Evolutionary conservation across 2,329 filamentous ascomycete genomes (phyloP).

Genomic region (Tolypocladium amazonense): DNA sequence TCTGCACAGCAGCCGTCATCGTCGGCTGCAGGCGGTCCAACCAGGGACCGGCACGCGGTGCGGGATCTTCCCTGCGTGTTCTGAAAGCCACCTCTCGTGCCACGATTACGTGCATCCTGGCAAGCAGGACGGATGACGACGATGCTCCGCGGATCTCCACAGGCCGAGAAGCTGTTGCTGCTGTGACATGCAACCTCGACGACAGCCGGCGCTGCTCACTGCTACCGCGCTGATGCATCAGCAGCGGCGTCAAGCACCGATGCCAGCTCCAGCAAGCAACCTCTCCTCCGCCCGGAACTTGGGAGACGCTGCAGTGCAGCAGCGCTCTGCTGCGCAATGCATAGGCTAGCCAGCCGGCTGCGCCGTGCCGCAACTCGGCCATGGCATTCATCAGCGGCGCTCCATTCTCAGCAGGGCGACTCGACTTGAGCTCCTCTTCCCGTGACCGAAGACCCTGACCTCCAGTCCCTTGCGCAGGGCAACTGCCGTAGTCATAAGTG

Average conservation of each 20-base stretch:
- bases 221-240: neutral
- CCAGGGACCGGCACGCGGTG: neutral
- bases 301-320: neutral
- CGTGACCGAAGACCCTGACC: neutral
- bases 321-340: neutral
- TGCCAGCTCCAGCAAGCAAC: neutral
- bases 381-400: neutral
- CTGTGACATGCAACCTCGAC: neutral
- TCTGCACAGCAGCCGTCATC: neutral
- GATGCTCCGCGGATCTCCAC: neutral
- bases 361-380: neutral
- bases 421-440: neutral
- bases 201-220: neutral
- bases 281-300: neutral
- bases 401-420: neutral
- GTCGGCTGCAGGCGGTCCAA: neutral
- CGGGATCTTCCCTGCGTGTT: neutral
- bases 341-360: neutral
- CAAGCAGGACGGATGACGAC: neutral
- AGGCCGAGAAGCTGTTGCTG: neutral
- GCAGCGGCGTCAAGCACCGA: neutral
- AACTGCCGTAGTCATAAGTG: conserved; percentile 1
- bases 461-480: neutral
- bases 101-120: neutral
- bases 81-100: neutral